A percentile compares a stretch with the other conserved stretches of the same genome.
phyloP scores from a whole-genome alignment of 371 early-diverging fungal species.

The Catenaria anguillulae region DNA sequence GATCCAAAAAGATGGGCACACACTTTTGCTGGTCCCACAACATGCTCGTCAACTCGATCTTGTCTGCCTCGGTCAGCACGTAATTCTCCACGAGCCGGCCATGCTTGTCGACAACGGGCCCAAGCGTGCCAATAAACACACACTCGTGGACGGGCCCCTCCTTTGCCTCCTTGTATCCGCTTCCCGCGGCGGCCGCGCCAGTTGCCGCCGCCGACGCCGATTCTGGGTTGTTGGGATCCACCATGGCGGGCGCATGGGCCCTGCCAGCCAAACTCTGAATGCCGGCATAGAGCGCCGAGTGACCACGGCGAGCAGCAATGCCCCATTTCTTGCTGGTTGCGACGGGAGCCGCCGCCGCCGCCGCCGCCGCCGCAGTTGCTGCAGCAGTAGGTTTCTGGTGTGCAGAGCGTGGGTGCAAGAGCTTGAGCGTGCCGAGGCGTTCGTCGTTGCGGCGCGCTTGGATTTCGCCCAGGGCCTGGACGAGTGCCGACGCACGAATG shows the following conservation, averaged over 20 bases:
- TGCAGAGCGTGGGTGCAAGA: background rate
- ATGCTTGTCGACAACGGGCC: background rate
- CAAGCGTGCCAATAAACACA: background rate
- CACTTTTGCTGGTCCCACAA: background rate
- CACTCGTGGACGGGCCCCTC: background rate
- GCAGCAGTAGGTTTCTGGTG: background rate
- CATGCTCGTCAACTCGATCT: background rate
- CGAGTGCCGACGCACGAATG: background rate
- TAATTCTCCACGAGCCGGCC: background rate
- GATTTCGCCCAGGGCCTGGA: background rate
- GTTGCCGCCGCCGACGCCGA: background rate
- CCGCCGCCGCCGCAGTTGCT: background rate
- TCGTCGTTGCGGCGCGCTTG: no score
- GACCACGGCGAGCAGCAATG: background rate
- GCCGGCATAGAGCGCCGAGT: background rate
- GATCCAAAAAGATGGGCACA: constrained; percentile 35
- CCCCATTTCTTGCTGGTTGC: background rate
- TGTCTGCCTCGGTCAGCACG: background rate
- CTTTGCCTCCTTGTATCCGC: background rate
- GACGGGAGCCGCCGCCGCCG: background rate
- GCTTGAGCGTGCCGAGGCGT: no score
- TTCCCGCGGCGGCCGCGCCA: background rate
- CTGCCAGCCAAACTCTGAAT: background rate
- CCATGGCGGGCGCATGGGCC: background rate
- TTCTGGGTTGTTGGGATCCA: background rate